A percentile compares a stretch with the other conserved stretches of the same genome.
These are phyloP conservation scores for Tilletia indica DNA, from an alignment of 1,284 basidiomycete species.

Conservation along the genomic window DNA sequence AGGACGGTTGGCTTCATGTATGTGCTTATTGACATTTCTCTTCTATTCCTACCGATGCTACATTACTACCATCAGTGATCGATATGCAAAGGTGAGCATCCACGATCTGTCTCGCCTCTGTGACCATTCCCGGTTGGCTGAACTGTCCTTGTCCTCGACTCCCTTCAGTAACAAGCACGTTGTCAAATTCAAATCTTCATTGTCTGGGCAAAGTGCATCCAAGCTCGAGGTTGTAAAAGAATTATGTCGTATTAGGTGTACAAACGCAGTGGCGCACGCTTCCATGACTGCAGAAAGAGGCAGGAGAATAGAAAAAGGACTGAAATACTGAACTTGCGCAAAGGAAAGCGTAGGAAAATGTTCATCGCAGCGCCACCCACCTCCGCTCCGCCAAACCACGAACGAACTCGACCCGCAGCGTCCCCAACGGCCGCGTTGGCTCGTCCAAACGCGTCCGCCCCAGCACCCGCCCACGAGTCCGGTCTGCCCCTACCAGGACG, in stretches of 20 bases:
- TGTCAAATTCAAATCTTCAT: neutral
- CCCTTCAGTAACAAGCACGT: neutral
- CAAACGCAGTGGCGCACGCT: too few species aligned
- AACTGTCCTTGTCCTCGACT: neutral
- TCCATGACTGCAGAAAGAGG: too few species aligned
- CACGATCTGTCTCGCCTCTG: neutral
- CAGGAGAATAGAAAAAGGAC: too few species aligned
- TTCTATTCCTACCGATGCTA: neutral
- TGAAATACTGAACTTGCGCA: too few species aligned
- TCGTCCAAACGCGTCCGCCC: neutral
- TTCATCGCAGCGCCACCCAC: constrained; percentile 1
- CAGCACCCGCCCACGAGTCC: neutral
- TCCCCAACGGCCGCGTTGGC: neutral
- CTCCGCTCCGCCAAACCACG: neutral
- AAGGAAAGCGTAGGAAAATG: neutral
- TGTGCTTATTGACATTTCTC: too few species aligned
- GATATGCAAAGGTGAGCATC: constrained; percentile 1
- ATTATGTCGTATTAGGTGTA: too few species aligned
- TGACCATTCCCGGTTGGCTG: neutral
- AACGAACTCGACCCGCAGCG: neutral
- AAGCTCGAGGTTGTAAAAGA: too few species aligned
- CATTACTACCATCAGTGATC: constrained; percentile 9
- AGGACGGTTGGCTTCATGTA: too few species aligned
- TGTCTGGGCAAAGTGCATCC: too few species aligned
- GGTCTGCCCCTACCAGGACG: neutral